These are phyloP conservation scores for Turritis glabra DNA, from an alignment of 345 rosid genomes.

Conservation along the genomic window DNA sequence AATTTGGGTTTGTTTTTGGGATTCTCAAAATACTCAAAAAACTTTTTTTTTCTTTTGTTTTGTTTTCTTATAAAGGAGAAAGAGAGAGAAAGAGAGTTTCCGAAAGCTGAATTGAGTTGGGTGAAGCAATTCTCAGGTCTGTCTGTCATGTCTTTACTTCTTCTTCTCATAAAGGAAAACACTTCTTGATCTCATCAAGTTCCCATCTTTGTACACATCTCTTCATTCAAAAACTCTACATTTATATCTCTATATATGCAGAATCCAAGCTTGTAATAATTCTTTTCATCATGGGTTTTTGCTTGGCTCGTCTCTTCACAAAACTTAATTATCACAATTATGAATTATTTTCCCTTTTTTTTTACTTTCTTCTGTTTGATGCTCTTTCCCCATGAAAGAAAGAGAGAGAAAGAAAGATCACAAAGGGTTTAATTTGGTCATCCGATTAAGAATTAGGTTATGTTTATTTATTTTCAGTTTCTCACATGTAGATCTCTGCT, in stretches of 20 bases:
- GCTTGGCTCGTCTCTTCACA: not conserved
- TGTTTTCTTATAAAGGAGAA: slow-evolving; percentile 32
- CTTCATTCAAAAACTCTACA: slow-evolving; percentile 39
- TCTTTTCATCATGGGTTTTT: slow-evolving; percentile 22
- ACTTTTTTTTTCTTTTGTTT: slow-evolving; percentile 15
- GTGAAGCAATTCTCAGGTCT: slow-evolving; percentile 54
- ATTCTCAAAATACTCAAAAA: slow-evolving; percentile 42
- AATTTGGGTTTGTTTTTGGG: slow-evolving; percentile 56
- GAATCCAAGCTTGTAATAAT: slow-evolving; percentile 17
- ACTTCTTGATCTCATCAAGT: slow-evolving; percentile 41
- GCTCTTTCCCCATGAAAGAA: slow-evolving; percentile 18
- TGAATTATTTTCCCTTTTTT: not conserved
- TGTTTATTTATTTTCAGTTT: slow-evolving; percentile 15
- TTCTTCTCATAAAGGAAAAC: slow-evolving; percentile 40
- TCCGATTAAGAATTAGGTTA: slow-evolving; percentile 16
- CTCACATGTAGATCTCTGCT: slow-evolving; percentile 31
- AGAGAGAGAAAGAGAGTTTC: slow-evolving; percentile 46
- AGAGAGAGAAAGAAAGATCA: not conserved
- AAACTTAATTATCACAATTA: slow-evolving; percentile 11
- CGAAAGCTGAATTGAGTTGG: slow-evolving; percentile 73
- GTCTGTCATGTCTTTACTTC: slow-evolving; percentile 46
- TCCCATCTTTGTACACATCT: slow-evolving; percentile 42
- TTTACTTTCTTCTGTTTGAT: slow-evolving; percentile 13
- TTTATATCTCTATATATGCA: slow-evolving; percentile 31
- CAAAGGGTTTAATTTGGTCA: slow-evolving; percentile 16